These are phyloP conservation scores for Pseudomonodictys pantanalensis DNA, from an alignment of 495 filamentous ascomycete genomes.

Conservation along the genomic window DNA sequence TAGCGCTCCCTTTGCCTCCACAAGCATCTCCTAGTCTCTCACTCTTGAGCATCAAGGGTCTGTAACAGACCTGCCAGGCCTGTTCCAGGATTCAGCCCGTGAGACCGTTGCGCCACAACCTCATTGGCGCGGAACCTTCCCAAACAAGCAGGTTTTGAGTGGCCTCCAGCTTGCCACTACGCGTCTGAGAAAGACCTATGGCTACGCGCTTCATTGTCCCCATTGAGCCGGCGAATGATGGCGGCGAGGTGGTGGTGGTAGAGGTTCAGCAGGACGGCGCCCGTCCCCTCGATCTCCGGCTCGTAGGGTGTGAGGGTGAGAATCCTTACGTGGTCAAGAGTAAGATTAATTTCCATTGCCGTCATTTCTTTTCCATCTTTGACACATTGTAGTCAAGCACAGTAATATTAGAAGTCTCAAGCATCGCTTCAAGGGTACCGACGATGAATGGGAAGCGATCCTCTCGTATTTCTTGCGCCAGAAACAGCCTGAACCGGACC, in stretches of 20 bases:
- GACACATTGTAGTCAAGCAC: conserved; percentile 24
- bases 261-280: conserved; percentile 27
- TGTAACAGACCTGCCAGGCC: conserved; percentile 23
- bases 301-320: conserved; percentile 29
- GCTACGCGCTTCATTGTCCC: conserved; percentile 20
- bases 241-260: conserved; percentile 14
- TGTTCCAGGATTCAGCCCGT: conserved; percentile 9
- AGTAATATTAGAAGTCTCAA: conserved; percentile 23
- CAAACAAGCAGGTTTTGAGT: conserved; percentile 19
- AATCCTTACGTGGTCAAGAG: conserved; percentile 22
- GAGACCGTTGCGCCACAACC: neutral
- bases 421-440: conserved; percentile 41
- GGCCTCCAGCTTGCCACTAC: conserved; percentile 1
- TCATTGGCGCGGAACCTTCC: neutral
- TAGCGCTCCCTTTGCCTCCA: neutral
- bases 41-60: too few relatives aligned
- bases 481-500: conserved; percentile 14
- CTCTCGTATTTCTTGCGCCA: conserved; percentile 44
- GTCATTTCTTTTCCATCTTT: conserved; percentile 14
- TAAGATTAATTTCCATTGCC: conserved; percentile 27
- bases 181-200: conserved; percentile 17
- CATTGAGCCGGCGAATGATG: conserved; percentile 17
- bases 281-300: conserved; percentile 26
- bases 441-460: conserved; percentile 57
- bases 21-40: conserved; percentile 17